Evolutionary conservation across 2,329 filamentous ascomycete species (phyloP), one percentile per base, ranked within the genome.

Genomic region (Curvularia hawaiiensis): DNA sequence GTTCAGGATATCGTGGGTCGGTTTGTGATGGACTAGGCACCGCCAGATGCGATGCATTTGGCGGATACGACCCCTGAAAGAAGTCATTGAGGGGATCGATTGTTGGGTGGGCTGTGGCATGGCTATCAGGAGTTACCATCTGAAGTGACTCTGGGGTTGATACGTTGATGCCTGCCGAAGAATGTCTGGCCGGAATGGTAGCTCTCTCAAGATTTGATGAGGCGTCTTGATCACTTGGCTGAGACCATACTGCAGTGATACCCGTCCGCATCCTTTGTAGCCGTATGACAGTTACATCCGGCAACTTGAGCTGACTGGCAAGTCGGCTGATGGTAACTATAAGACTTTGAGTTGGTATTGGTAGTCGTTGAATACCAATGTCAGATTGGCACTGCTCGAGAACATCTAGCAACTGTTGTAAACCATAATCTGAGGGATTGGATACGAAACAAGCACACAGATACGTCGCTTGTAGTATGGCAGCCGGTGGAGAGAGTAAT

Each of bases 1-100:
- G 48, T 72, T 78, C 35, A 68, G 77, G 54, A 74, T 74, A 69
- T 46, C 64, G 66, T 41, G 64, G 61, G 38, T 73, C 64, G 59
- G 56, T 18, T 7, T 63, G 58, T 52, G 56, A 43, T 45, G 58
- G 50, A 50, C 51, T 44, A 58, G 54, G 14, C 18, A 45, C 30
- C 4, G 40, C 33, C 11, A 56, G 43, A 16, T 52, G 26, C 16
- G 52, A 56, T 16, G 41, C 26, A 11, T 44, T 51, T 14, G 16
- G 38, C 14, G 62, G 22, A 45, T 54, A 54, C 28, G 62, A 55
- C 20, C 60, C 58, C 24, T 63, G 53, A 22, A 64, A 56, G 18
- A 66, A 52, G 11, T 55, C 45, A 22, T 58, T 53, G 24, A 59
- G 56, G 35, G 63, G 54, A 24, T 50, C 50, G 14, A 33, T 26